phyloP scores from a whole-genome alignment of 768 basidiomycete genomes.

The Phallus indusiatus region DNA sequence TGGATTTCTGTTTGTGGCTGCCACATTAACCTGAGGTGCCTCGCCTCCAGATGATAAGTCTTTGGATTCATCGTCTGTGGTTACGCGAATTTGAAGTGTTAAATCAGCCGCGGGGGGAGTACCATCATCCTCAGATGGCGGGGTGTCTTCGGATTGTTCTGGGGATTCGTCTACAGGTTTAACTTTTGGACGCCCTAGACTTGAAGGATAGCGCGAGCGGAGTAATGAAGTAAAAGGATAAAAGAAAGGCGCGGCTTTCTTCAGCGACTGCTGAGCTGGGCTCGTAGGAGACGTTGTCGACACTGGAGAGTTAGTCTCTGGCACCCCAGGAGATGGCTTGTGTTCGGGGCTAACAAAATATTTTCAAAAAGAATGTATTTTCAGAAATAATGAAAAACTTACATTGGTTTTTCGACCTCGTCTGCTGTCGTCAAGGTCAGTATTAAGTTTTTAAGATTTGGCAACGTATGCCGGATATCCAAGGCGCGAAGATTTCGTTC shows the following conservation, averaged over 20 bases:
- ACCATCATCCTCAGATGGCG: neutral
- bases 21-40: neutral
- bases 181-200: conserved; percentile 17
- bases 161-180: conserved; percentile 13
- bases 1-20: neutral
- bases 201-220: conserved; percentile 51
- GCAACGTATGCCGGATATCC: conserved; percentile 92
- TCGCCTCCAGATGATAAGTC: neutral
- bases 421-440: conserved; percentile 76
- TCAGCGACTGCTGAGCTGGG: neutral
- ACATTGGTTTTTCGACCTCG: conserved; percentile 34
- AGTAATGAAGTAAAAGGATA: conserved; percentile 15
- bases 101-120: neutral
- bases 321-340: conserved; percentile 16
- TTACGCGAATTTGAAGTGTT: neutral
- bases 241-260: conserved; percentile 5
- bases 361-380: conserved; percentile 3
- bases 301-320: conserved; percentile 15
- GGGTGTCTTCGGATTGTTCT: conserved; percentile 13
- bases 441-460: conserved; percentile 90
- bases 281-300: neutral
- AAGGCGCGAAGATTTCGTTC: conserved; percentile 82
- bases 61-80: neutral
- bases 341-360: conserved; percentile 15
- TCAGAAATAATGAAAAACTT: conserved; percentile 4